Base-by-base conservation (phyloP, 2,329 filamentous ascomycete species). In the Dendryphion nanum region DNA sequence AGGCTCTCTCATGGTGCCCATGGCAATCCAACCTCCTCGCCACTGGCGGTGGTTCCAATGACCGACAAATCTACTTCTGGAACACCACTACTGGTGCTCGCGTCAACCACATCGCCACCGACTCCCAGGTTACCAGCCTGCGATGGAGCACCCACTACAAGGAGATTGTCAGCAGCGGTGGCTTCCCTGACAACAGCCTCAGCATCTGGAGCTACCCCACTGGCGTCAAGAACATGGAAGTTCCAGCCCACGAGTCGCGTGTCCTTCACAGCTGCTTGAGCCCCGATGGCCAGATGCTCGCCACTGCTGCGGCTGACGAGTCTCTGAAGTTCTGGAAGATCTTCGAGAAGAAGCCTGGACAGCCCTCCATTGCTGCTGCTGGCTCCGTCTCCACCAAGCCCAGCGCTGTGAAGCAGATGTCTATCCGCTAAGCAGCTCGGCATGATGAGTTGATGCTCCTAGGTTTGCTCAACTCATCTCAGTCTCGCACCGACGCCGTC, bases 291-390 rank as follows among this genome's bases (percentile, higher is more conserved):
- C 93, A 98, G 75, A 95, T 96, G 82, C 81, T 98, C 39, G 93
- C 93, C 35, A 98, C 93, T 35, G 91, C 93, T 44, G 85, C 91
- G 55, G 90, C 91, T 24, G 93, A 98, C 59, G 93, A 98, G 77
- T 91, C 85, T 63, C 78, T 98, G 68, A 98, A 98, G 75, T 98
- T 98, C 78, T 98, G 93, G 93, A 98, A 98, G 82, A 79, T 98
- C 56, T 98, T 98, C 62, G 93, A 98, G 79, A 96, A 95, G 81
- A 97, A 96, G 81, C 76, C 90, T 14, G 89, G 89, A 42, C 73
- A 79, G 44, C 79, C 83, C 35, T 79, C 81, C 33, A 64, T 76
- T 20, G 75, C 82, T 38, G 77, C 80, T 53, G 78, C 83, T 41
- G 82, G 82, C 47, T 75, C 85, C 42, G 84, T 84, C 34, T 80